These are phyloP conservation scores for Citropsis articulata DNA, from an alignment of 345 rosid genomes.

Conservation along the genomic window DNA sequence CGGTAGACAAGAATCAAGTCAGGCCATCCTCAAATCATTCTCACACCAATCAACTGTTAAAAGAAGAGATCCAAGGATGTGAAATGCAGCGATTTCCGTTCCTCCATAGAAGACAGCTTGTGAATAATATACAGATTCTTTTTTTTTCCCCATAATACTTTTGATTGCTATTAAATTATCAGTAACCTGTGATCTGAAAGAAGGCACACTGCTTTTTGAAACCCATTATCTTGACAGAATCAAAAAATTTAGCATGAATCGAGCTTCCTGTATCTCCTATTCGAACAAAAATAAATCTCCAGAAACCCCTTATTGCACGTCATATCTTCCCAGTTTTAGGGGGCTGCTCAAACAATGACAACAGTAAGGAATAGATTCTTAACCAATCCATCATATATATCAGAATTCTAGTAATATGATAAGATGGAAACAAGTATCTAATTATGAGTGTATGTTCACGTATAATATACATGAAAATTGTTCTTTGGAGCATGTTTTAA, in stretches of 20 bases:
- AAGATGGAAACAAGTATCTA: not conserved
- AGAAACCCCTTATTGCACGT: constrained; percentile 9
- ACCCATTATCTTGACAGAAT: not conserved
- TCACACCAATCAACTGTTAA: constrained; percentile 8
- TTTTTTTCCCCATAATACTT: not conserved
- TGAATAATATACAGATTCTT: constrained; percentile 15
- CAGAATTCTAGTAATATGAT: not conserved
- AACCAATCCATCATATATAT: not conserved
- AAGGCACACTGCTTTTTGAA: not conserved
- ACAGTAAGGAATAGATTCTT: not conserved
- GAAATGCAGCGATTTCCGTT: constrained; percentile 13
- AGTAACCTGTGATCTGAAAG: not conserved
- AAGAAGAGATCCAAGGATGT: not conserved
- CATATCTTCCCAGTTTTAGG: constrained; percentile 39
- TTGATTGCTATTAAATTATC: constrained; percentile 1
- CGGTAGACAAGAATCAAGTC: constrained; percentile 15
- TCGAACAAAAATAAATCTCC: not conserved
- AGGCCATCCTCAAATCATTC: constrained; percentile 11
- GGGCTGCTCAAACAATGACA: constrained; percentile 32
- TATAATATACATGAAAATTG: not conserved
- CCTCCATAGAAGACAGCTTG: constrained; percentile 17
- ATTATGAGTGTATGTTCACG: not conserved
- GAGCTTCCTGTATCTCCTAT: constrained; percentile 21
- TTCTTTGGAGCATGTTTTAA: not conserved
- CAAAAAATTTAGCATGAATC: not conserved